phyloP scores from a whole-genome alignment of 345 rosid species.

The Euclidium syriacum region DNA sequence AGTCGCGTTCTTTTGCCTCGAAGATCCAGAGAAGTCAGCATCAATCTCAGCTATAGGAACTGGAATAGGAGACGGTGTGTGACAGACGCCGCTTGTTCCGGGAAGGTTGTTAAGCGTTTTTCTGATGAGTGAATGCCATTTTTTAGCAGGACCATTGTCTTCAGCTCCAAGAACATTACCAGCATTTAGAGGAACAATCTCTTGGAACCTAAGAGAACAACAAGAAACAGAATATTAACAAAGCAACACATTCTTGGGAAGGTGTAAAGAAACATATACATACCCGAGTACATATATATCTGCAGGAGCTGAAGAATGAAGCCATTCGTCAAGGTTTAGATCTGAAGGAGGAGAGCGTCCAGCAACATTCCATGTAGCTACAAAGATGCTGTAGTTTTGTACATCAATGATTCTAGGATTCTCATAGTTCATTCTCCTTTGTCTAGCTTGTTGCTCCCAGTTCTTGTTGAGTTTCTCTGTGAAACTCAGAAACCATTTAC shows the following conservation, averaged over 20 bases:
- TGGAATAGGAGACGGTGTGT: conserved; percentile 89
- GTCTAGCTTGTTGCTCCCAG: conserved; percentile 57
- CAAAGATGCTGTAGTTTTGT: conserved; percentile 84
- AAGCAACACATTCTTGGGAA: background rate
- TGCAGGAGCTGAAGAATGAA: conserved; percentile 93
- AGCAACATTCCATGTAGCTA: conserved; percentile 95
- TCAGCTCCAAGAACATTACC: conserved; percentile 96
- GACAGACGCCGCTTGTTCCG: conserved; percentile 50
- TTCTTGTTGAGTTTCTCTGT: conserved; percentile 75
- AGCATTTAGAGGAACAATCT: conserved; percentile 96
- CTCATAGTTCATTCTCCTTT: conserved; percentile 84
- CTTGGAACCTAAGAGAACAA: conserved; percentile 68
- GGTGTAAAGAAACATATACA: conserved; percentile 11
- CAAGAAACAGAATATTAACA: background rate
- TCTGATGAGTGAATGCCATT: conserved; percentile 81
- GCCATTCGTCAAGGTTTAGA: conserved; percentile 91
- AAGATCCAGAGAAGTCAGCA: conserved; percentile 95
- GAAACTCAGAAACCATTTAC: conserved; percentile 14
- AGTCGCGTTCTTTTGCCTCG: conserved; percentile 70
- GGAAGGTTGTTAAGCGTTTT: conserved; percentile 78
- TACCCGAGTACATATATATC: conserved; percentile 97
- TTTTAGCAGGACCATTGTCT: conserved; percentile 97
- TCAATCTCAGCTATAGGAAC: conserved; percentile 83
- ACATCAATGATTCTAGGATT: conserved; percentile 94
- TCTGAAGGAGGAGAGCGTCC: conserved; percentile 88